Percentiles rank a stretch among this genome's conserved stretches.
Conservation (phyloP, 768 basidiomycete genomes). For the Multifurca ochricompacta region DNA sequence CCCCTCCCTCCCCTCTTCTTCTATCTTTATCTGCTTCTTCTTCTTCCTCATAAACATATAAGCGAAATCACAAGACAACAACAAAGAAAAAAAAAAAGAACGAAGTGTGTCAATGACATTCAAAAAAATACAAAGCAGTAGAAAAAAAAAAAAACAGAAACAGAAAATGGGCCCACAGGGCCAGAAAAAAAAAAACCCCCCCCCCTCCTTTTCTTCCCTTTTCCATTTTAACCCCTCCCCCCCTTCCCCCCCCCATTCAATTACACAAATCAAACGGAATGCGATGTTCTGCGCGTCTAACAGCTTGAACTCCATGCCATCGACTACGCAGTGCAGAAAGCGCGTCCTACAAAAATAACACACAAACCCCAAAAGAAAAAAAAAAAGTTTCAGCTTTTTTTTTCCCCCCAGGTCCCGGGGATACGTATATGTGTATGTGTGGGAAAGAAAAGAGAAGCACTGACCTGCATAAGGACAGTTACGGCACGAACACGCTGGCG, state of each 20-base stretch:
- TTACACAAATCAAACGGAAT: constrained; percentile 17
- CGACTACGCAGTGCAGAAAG: constrained; percentile 6
- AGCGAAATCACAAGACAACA: not conserved
- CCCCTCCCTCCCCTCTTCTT: not conserved
- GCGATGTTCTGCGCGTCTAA: constrained; percentile 3
- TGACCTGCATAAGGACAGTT: constrained; percentile 9
- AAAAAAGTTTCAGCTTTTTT: not conserved
- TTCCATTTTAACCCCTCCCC: not conserved
- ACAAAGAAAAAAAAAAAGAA: too few relatives aligned
- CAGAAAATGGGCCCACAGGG: too few relatives aligned
- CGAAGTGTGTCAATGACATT: too few relatives aligned
- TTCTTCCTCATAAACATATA: too few relatives aligned
- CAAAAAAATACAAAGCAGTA: too few relatives aligned
- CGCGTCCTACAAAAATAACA: not conserved
- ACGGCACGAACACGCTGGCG: not conserved
- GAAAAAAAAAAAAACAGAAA: too few relatives aligned
- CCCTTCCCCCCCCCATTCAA: not conserved
- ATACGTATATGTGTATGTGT: too few relatives aligned
- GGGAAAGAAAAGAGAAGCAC: too few relatives aligned
- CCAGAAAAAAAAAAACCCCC: too few relatives aligned
- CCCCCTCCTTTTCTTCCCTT: too few relatives aligned
- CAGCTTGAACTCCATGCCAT: constrained; percentile 5
- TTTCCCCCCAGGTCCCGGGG: too few relatives aligned
- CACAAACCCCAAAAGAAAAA: not conserved
- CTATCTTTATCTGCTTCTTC: too few relatives aligned